phyloP scores from a whole-genome alignment of 2,329 filamentous ascomycete genomes.

The Dryadomyces quercivorus region DNA sequence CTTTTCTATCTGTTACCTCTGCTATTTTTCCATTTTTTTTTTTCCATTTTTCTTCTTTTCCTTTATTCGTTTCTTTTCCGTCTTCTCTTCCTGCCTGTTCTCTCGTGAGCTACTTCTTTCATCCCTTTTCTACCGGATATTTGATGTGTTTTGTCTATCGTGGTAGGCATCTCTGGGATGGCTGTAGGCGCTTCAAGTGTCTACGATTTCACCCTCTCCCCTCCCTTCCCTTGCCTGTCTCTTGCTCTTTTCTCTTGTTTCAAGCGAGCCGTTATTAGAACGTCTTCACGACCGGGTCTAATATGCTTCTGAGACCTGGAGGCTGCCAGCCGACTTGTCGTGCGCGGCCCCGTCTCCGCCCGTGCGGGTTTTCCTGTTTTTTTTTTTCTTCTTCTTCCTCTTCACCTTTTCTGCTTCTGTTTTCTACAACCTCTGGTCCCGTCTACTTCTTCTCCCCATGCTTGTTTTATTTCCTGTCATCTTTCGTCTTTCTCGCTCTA shows the following conservation, averaged over 20 bases:
- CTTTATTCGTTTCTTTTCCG: conserved; percentile 3
- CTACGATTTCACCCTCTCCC: too few relatives aligned
- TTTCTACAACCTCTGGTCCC: neutral
- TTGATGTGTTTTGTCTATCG: neutral
- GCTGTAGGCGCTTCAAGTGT: neutral
- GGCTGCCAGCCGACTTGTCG: neutral
- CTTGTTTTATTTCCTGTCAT: neutral
- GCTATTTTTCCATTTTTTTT: neutral
- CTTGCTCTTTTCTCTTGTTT: neutral
- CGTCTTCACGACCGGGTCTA: neutral
- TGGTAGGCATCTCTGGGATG: neutral
- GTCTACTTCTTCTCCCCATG: neutral
- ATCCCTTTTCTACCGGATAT: neutral
- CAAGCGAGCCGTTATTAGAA: neutral
- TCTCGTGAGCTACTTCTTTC: conserved; percentile 3
- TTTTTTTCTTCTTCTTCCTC: neutral
- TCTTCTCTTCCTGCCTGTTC: conserved; percentile 9
- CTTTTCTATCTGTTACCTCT: neutral
- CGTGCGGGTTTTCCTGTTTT: neutral
- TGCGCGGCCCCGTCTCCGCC: neutral
- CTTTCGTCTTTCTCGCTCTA: neutral
- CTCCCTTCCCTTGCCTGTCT: too few relatives aligned
- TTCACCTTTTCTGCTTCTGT: neutral
- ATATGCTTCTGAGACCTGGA: neutral
- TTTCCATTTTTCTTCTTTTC: conserved; percentile 9